Conservation (phyloP, 2,329 filamentous ascomycete genomes). For the Chaetomiaceae sp. region DNA sequence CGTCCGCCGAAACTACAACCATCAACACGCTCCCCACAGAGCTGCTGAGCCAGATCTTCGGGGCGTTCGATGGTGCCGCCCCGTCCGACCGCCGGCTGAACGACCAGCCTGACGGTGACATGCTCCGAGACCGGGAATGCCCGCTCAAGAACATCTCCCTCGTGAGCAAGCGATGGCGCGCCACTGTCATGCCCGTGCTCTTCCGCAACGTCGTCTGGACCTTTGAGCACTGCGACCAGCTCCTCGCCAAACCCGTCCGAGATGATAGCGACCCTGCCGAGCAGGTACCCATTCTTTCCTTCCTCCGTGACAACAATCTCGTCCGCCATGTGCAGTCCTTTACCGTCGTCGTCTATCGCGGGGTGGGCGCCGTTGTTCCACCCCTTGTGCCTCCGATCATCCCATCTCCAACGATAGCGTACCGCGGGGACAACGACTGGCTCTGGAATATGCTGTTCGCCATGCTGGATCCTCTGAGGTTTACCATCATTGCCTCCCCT, state of each 20-base stretch:
- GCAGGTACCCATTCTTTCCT: slow-evolving; percentile 37
- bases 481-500: slow-evolving; percentile 58
- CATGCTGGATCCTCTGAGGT: slow-evolving; percentile 45
- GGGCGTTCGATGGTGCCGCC: slow-evolving; percentile 1
- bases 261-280: slow-evolving; percentile 22
- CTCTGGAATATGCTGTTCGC: slow-evolving; percentile 55
- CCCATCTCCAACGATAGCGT: background rate
- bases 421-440: slow-evolving; percentile 35
- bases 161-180: slow-evolving; percentile 50
- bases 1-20: background rate
- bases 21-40: slow-evolving; percentile 15
- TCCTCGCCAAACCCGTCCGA: slow-evolving; percentile 23
- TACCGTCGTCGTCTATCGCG: slow-evolving; percentile 35
- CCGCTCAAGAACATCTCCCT: slow-evolving; percentile 53
- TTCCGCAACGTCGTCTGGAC: slow-evolving; percentile 52
- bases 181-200: slow-evolving; percentile 47
- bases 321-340: slow-evolving; percentile 39
- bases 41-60: slow-evolving; percentile 13
- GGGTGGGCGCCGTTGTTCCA: background rate
- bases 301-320: slow-evolving; percentile 34
- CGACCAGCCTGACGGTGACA: slow-evolving; percentile 11
- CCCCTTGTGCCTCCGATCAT: slow-evolving; percentile 10
- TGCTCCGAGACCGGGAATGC: background rate
- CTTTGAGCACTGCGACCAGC: slow-evolving; percentile 31
- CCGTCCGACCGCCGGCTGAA: slow-evolving; percentile 14